Conservation (phyloP, 371 early-diverging fungal species). For the Haplosporangium sp. region DNA sequence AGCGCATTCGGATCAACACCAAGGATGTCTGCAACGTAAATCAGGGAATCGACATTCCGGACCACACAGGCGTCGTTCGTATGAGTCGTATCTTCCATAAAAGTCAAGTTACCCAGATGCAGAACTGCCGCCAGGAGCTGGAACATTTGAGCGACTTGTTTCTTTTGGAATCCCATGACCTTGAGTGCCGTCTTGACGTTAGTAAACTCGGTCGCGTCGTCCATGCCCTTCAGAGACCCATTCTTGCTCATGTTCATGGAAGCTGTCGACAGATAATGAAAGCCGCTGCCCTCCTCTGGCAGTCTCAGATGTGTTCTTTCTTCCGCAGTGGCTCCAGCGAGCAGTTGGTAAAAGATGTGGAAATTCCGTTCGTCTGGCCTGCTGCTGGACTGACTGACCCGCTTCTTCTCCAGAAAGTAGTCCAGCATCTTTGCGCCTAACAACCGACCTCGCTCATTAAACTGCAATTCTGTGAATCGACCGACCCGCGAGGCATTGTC, state of each 20-base stretch:
- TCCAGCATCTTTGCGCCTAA: slow-evolving; percentile 91
- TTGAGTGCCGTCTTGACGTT: slow-evolving; percentile 83
- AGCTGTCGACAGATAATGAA: slow-evolving; percentile 64
- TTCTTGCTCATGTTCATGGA: slow-evolving; percentile 42
- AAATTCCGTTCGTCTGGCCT: slow-evolving; percentile 83
- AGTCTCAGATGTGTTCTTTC: slow-evolving; percentile 66
- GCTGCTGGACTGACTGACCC: slow-evolving; percentile 68
- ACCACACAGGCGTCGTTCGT: slow-evolving; percentile 79
- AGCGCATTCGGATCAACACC: slow-evolving; percentile 85
- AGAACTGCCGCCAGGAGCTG: slow-evolving; percentile 91
- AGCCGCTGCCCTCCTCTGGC: slow-evolving; percentile 58
- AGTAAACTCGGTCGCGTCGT: slow-evolving; percentile 69
- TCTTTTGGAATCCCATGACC: slow-evolving; percentile 81
- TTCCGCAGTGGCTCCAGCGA: slow-evolving; percentile 63
- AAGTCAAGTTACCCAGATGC: slow-evolving; percentile 90
- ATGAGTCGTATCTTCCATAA: slow-evolving; percentile 73
- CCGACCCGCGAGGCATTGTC: slow-evolving; percentile 90
- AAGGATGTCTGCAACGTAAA: slow-evolving; percentile 85
- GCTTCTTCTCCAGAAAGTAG: slow-evolving; percentile 90
- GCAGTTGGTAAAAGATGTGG: slow-evolving; percentile 91
- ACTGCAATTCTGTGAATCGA: slow-evolving; percentile 92
- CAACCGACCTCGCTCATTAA: slow-evolving; percentile 87
- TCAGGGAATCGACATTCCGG: slow-evolving; percentile 81
- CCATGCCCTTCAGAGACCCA: slow-evolving; percentile 37
- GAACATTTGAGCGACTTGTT: slow-evolving; percentile 84